phyloP scores from a whole-genome alignment of 805 yeast genomes.

The Candida tammaniensis region DNA sequence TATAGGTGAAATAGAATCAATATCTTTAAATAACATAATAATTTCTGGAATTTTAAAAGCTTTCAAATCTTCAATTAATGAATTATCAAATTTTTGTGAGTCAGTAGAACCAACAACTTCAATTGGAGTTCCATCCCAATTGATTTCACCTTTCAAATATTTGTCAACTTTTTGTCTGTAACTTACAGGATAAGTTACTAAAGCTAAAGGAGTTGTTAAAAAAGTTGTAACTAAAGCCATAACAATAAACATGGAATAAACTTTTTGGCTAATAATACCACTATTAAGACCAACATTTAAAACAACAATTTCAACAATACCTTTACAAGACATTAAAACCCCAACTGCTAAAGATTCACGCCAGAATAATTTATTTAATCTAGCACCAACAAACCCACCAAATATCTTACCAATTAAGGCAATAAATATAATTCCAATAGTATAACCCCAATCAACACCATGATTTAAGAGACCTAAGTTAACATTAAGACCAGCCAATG shows the following conservation, averaged over 20 bases:
- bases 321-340: conserved; percentile 82
- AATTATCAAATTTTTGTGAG: conserved; percentile 2
- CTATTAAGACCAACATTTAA: conserved; percentile 72
- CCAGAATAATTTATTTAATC: conserved; percentile 59
- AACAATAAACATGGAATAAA: conserved; percentile 76
- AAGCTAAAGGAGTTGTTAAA: conserved; percentile 73
- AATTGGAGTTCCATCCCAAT: conserved; percentile 23
- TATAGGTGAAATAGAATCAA: conserved; percentile 32
- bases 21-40: conserved; percentile 25
- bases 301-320: conserved; percentile 82
- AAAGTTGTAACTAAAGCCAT: conserved; percentile 82
- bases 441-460: conserved; percentile 79
- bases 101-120: conserved; percentile 2
- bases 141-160: conserved; percentile 23
- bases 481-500: conserved; percentile 72
- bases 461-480: conserved; percentile 60
- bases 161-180: conserved; percentile 52
- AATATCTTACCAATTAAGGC: conserved; percentile 66
- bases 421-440: conserved; percentile 60
- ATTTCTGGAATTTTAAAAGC: conserved; percentile 20
- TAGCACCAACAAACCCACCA: conserved; percentile 69
- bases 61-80: conserved; percentile 4
- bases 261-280: conserved; percentile 59
- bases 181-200: conserved; percentile 56
- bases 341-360: conserved; percentile 78